These are phyloP conservation scores for Zostera marina DNA, from an alignment of 116 monocot species.

Conservation along the genomic window DNA sequence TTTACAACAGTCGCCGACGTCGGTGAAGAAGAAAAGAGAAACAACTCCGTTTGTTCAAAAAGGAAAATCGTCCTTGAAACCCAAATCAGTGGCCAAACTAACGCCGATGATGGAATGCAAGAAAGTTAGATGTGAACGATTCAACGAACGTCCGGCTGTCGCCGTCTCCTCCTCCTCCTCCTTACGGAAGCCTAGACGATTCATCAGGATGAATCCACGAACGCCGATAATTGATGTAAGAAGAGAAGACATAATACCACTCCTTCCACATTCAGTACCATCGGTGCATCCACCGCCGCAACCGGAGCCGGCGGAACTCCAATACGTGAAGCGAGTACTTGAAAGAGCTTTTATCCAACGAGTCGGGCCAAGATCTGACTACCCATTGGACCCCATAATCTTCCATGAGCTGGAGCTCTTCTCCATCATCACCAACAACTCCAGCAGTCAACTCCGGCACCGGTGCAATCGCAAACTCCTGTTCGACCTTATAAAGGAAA, in stretches of 20 bases:
- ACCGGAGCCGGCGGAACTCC: conserved; percentile 21
- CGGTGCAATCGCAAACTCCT: conserved; percentile 23
- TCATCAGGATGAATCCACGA: not conserved
- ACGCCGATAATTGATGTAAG: not conserved
- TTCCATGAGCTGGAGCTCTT: conserved; percentile 65
- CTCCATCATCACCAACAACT: not conserved
- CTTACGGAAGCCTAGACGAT: not conserved
- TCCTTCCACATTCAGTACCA: not conserved
- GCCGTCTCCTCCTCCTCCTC: too few species aligned
- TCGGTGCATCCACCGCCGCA: not conserved
- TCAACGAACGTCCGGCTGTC: too few species aligned
- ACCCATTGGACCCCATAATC: conserved; percentile 49
- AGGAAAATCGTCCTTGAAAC: too few species aligned
- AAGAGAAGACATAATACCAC: not conserved
- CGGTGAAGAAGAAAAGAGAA: too few species aligned
- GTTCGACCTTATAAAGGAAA: conserved; percentile 17
- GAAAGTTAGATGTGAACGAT: too few species aligned
- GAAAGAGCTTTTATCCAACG: conserved; percentile 21
- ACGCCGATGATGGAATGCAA: too few species aligned
- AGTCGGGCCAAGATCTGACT: not conserved
- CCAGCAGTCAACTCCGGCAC: not conserved
- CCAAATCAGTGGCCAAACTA: too few species aligned
- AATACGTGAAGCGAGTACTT: conserved; percentile 46
- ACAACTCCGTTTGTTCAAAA: too few species aligned
- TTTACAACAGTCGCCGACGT: too few species aligned